These are phyloP conservation scores for Aureobasidium sp. DNA, from an alignment of 2,329 filamentous ascomycete species.

Conservation along the genomic window DNA sequence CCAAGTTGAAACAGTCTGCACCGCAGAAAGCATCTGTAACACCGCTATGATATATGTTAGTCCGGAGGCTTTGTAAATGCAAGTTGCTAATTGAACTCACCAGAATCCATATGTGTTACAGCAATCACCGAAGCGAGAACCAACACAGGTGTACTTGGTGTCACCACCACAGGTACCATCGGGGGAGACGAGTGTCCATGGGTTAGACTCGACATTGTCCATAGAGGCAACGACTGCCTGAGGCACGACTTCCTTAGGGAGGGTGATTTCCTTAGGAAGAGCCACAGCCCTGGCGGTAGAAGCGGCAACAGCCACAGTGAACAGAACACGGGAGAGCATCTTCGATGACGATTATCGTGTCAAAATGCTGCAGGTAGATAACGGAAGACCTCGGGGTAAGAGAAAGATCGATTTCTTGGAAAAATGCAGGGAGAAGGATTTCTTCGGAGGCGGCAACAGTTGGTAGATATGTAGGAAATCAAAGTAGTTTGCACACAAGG, in stretches of 20 bases:
- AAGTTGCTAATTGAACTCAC: background rate
- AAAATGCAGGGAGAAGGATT: constrained; percentile 1
- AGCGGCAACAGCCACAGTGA: constrained; percentile 10
- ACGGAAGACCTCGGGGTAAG: background rate
- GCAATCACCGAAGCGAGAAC: constrained; percentile 14
- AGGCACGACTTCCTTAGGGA: background rate
- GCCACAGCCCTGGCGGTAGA: constrained; percentile 7
- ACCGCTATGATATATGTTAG: background rate
- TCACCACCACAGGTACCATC: constrained; percentile 12
- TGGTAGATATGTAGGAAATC: constrained; percentile 6
- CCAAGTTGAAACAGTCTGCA: constrained; percentile 9
- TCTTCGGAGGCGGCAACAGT: background rate
- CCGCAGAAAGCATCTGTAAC: constrained; percentile 13
- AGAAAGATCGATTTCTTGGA: background rate
- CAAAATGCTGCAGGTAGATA: background rate
- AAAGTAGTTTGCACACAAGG: background rate
- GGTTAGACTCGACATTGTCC: background rate
- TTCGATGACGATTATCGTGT: background rate
- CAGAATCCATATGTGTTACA: constrained; percentile 14
- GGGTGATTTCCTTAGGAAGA: constrained; percentile 1
- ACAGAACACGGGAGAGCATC: constrained; percentile 8
- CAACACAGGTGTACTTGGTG: constrained; percentile 8
- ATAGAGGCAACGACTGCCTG: constrained; percentile 2
- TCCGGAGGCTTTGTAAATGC: background rate
- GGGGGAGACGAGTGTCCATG: constrained; percentile 6